Evolutionary conservation across 2,329 filamentous ascomycete species (phyloP), one percentile per base, ranked within the genome.

Genomic region (Teratosphaeria gauchensis): DNA sequence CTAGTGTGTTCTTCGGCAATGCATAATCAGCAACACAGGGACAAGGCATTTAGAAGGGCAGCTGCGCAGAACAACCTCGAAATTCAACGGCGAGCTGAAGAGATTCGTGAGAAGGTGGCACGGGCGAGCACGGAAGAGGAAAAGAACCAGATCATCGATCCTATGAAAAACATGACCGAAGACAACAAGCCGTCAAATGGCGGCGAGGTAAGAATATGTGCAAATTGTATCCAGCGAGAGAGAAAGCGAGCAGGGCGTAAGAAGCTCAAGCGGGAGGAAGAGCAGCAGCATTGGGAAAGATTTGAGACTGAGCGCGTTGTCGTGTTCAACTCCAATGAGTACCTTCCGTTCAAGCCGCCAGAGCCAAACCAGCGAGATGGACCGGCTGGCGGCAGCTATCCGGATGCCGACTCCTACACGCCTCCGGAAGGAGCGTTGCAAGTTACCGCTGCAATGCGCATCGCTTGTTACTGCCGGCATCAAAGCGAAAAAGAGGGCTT

Each of bases 401-500:
- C 54, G 12, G 52, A 56, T 33, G 67, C 66, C 11, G 63, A 65
- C 16, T 59, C 65, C 32, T 73, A 72, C 56, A 57, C 63, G 3
- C 70, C 71, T 28, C 76, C 78, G 52, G 78, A 80, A 53, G 84
- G 84, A 55, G 83, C 87, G 6, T 84, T 90, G 77, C 87, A 90
- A 68, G 85, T 95, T 24, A 87, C 92, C 65, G 84, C 90, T 1
- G 91, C 90, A 0, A 96, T 97, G 92, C 87, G 92, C 9, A 96
- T 99, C 68, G 90, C 92, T 28, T 99, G 92, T 73, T 99, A 97
- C 74, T 97, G 92, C 75, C 85, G 92, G 21, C 92, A 99, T 71
- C 92, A 97, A 67, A 85, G 88, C 60, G 94, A 97, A 75, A 97
- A 97, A 76, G 79, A 87, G 65, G 92, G 92, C 1, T 99, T 96